Base-by-base conservation (phyloP, 176 grass and related monocot species). In the Carex kokanica region DNA sequence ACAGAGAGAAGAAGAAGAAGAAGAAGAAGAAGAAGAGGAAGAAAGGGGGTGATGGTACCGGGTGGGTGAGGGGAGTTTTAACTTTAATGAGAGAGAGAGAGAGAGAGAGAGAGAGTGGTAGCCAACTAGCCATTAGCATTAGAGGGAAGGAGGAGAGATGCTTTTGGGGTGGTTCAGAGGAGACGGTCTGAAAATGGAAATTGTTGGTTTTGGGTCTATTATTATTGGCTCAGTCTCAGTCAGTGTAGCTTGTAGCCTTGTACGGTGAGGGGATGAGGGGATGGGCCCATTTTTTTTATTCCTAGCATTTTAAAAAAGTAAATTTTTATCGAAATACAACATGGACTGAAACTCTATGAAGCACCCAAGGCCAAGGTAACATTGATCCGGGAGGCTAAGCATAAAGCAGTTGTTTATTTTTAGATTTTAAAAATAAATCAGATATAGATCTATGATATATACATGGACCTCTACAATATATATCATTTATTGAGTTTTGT, bases 111-210 rank as follows among this genome's bases (percentile, higher is more conserved):
- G 85, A 72, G 45, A 88, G 77, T 86, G 89, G 62, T 61, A 74
- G 83, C 89, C 89, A n/a, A n/a, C n/a, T n/a, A n/a, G n/a, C n/a
- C n/a, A n/a, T n/a, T n/a, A n/a, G n/a, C n/a, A 93, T 91, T 84
- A 82, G 84, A 86, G 94, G 94, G 86, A 88, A 91, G 74, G 64
- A 79, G 89, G 80, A 52, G 86, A 71, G 85, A 84, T 17, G 85
- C 94, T 97, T 97, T 97, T 83, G 83, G 80, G 79, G 75, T 81
- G 16, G 87, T 97, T 90, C 86, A 83, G 91, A 84, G 64, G 15
- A 49, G 79, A 32, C 6, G 52, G 68, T 47, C 87, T 89, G 53
- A 60, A 92, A 95, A 95, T 53, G 86, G 93, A 89, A 91, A 94
- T 15, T 47, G 84, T 53, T n/a, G 60, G 60, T 65, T 82, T 32